These are phyloP conservation scores for Epicoccum sorghinum DNA, from an alignment of 2,329 filamentous ascomycete species.

Conservation along the genomic window DNA sequence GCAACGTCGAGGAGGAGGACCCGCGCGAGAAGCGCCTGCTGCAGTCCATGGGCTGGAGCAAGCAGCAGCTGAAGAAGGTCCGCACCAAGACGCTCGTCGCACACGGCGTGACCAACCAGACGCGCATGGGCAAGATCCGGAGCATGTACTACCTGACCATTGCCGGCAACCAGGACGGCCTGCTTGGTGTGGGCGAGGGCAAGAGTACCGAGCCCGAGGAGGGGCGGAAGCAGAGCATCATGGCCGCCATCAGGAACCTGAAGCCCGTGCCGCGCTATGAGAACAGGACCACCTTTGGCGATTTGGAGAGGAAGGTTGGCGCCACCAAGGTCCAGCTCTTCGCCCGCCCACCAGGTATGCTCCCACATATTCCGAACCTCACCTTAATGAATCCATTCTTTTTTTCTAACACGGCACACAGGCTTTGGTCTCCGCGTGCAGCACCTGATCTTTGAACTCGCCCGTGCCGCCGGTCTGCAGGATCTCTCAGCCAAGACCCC, in stretches of 20 bases:
- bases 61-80: constrained; percentile 58
- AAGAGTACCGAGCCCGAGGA: constrained; percentile 78
- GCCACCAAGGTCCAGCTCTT: constrained; percentile 85
- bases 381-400: too few relatives aligned
- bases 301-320: constrained; percentile 81
- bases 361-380: not conserved
- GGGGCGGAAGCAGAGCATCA: constrained; percentile 73
- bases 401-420: constrained; percentile 47
- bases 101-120: constrained; percentile 86
- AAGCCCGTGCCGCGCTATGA: constrained; percentile 91
- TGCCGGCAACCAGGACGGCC: constrained; percentile 84
- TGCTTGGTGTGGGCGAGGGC: constrained; percentile 86
- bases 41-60: constrained; percentile 62
- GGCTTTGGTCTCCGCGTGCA: constrained; percentile 94
- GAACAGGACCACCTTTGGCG: constrained; percentile 86
- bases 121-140: constrained; percentile 90
- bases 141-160: constrained; percentile 78
- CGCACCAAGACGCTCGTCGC: constrained; percentile 74
- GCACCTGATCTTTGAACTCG: constrained; percentile 92
- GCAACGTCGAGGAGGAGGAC: constrained; percentile 51
- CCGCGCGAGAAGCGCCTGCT: constrained; percentile 59
- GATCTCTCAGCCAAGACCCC: constrained; percentile 85
- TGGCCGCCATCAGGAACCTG: constrained; percentile 89
- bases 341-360: constrained; percentile 83
- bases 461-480: constrained; percentile 81